Evolutionary conservation across 2,329 filamentous ascomycete genomes (phyloP).

Genomic region (Aspergillus sp.): DNA sequence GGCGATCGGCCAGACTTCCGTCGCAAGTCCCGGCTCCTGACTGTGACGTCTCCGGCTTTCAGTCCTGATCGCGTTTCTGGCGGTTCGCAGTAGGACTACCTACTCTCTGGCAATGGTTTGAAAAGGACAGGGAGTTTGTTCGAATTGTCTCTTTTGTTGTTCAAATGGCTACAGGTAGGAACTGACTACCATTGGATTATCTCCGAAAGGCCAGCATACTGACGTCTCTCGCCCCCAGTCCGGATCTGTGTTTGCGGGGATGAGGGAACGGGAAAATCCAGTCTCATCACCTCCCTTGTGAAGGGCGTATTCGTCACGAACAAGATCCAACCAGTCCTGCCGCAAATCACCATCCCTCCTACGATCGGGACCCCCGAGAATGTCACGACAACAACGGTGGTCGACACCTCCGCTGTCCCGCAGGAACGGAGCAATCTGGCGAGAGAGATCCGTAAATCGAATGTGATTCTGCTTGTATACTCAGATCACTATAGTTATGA

Average conservation of each 20-base stretch:
- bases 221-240: constrained; percentile 54
- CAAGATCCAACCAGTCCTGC: constrained; percentile 92
- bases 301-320: constrained; percentile 95
- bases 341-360: constrained; percentile 91
- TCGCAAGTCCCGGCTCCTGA: neutral
- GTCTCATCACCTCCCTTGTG: constrained; percentile 89
- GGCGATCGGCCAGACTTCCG: constrained; percentile 13
- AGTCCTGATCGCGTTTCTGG: neutral
- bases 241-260: constrained; percentile 96
- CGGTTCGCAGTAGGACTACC: neutral
- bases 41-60: neutral
- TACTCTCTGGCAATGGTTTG: constrained; percentile 14
- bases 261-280: constrained; percentile 91
- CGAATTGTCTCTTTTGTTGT: neutral
- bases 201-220: neutral
- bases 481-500: constrained; percentile 99
- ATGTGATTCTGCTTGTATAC: constrained; percentile 95
- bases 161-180: constrained; percentile 27
- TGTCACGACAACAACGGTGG: constrained; percentile 87
- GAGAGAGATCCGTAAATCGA: constrained; percentile 94
- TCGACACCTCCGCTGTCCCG: constrained; percentile 93
- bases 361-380: constrained; percentile 92
- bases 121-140: constrained; percentile 1
- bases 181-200: neutral
- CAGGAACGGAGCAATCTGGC: constrained; percentile 88